A percentile compares a stretch with the other conserved stretches of the same genome.
Evolutionary conservation across 148 eudicot species (phyloP).

Genomic region (Spergularia bocconei): DNA sequence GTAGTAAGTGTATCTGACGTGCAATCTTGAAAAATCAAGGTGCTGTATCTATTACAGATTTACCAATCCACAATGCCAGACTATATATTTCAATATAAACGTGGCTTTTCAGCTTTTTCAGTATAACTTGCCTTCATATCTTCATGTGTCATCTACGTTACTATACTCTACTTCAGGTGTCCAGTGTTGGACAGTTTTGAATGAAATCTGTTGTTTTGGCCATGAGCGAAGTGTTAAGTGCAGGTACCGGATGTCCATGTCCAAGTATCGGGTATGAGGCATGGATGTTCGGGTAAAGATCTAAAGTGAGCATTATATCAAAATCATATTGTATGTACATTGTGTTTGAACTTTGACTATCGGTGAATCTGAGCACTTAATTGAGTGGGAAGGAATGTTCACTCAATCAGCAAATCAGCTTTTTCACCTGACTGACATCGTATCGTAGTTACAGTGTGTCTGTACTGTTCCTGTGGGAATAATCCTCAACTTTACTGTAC

Average conservation of each 20-base stretch:
- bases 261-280: neutral
- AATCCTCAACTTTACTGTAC: neutral
- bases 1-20: slow-evolving; percentile 6
- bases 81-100: neutral
- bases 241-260: no score
- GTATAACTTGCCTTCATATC: neutral
- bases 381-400: neutral
- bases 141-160: neutral
- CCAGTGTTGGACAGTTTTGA: neutral
- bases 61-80: neutral
- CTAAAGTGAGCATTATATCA: neutral
- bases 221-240: neutral
- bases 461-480: neutral
- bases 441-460: neutral
- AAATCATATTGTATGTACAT: neutral
- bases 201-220: neutral
- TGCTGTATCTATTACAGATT: neutral
- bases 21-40: neutral
- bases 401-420: neutral
- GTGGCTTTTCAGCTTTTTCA: neutral
- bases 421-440: neutral
- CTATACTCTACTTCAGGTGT: no score
- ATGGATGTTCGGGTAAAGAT: neutral
- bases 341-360: neutral
- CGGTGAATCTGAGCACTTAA: neutral